These are phyloP conservation scores for Ustilago tritici DNA, from an alignment of 1,284 basidiomycete species.

Conservation along the genomic window DNA sequence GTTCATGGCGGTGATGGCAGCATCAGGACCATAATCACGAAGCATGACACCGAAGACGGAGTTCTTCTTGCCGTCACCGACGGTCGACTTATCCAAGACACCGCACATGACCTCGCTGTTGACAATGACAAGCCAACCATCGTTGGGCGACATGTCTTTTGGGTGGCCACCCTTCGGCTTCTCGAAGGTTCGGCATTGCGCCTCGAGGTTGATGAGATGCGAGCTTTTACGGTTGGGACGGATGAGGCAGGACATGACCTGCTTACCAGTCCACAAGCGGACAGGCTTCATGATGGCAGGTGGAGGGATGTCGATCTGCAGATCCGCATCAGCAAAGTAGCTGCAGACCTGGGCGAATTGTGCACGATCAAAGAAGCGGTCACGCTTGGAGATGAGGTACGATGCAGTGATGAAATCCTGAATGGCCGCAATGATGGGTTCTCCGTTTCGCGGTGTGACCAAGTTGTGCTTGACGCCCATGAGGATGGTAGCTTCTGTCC, in stretches of 20 bases:
- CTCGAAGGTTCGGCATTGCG: constrained; percentile 92
- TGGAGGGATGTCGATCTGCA: constrained; percentile 94
- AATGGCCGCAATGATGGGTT: constrained; percentile 68
- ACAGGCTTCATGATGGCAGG: constrained; percentile 94
- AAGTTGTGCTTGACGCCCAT: constrained; percentile 99
- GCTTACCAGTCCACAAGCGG: constrained; percentile 97
- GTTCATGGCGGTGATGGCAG: constrained; percentile 95
- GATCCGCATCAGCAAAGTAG: constrained; percentile 89
- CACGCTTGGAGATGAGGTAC: constrained; percentile 91
- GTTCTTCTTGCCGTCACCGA: constrained; percentile 99
- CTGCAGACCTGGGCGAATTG: constrained; percentile 97
- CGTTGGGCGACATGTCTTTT: constrained; percentile 91
- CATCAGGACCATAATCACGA: constrained; percentile 94
- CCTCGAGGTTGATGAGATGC: constrained; percentile 87
- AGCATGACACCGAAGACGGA: constrained; percentile 98
- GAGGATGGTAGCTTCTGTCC: constrained; percentile 95
- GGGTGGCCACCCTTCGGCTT: constrained; percentile 78
- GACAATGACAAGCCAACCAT: constrained; percentile 96
- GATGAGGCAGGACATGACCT: constrained; percentile 96
- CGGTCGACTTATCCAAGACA: constrained; percentile 97
- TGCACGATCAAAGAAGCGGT: constrained; percentile 91
- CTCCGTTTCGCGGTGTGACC: constrained; percentile 75
- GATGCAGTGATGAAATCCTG: constrained; percentile 74
- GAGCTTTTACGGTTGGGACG: constrained; percentile 87
- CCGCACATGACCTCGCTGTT: constrained; percentile 99